Evolutionary conservation across 805 yeast genomes (phyloP).

Genomic region (Yamadazyma sp.): DNA sequence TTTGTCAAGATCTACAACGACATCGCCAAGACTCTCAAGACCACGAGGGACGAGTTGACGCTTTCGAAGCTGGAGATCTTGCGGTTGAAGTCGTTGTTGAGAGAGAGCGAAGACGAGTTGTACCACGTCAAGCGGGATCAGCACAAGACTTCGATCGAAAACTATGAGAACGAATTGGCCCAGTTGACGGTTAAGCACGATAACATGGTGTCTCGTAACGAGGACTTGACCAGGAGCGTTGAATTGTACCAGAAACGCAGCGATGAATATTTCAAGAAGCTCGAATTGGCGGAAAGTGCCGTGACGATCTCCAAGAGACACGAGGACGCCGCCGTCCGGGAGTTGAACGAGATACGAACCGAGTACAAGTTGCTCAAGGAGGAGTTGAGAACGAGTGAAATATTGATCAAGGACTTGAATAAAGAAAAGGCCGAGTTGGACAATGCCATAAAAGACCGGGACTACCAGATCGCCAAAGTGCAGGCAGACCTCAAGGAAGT

Average conservation of each 20-base stretch:
- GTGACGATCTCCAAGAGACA: constrained; percentile 61
- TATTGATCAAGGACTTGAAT: constrained; percentile 52
- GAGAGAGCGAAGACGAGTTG: constrained; percentile 45
- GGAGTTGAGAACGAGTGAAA: constrained; percentile 56
- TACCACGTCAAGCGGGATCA: constrained; percentile 42
- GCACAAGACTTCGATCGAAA: constrained; percentile 36
- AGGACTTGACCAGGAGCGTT: constrained; percentile 53
- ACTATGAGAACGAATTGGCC: constrained; percentile 39
- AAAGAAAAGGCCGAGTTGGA: constrained; percentile 52
- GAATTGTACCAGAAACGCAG: constrained; percentile 69
- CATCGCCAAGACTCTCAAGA: constrained; percentile 42
- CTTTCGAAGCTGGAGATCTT: constrained; percentile 42
- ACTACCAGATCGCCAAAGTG: constrained; percentile 52
- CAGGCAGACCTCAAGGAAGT: constrained; percentile 49
- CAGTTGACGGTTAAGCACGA: constrained; percentile 59
- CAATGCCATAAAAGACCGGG: constrained; percentile 54
- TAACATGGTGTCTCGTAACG: constrained; percentile 53
- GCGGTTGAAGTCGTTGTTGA: constrained; percentile 40
- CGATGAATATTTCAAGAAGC: constrained; percentile 67
- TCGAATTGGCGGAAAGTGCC: constrained; percentile 78
- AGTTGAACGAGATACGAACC: constrained; percentile 42
- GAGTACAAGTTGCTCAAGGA: constrained; percentile 49
- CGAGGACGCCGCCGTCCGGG: constrained; percentile 53
- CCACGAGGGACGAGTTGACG: constrained; percentile 45
- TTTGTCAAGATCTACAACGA: constrained; percentile 52